Evolutionary conservation across 2,329 filamentous ascomycete species (phyloP), one percentile per base, ranked within the genome.

Genomic region (Fusarium praegraminearum): DNA sequence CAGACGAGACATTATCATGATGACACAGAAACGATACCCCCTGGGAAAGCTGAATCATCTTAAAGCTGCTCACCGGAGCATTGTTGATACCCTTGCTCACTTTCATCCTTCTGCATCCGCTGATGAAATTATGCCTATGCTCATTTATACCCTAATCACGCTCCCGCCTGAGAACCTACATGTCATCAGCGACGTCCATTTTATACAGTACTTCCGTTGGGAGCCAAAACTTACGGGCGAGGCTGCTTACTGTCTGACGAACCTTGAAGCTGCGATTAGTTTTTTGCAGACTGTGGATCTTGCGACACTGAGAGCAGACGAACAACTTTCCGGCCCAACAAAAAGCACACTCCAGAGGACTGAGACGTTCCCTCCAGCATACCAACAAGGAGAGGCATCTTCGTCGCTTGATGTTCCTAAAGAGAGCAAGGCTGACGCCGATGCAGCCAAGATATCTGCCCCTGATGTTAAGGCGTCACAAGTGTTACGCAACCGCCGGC

Each of bases 201-300:
- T 98, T 78, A 94, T 98, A 71, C 94, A 98, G 77, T 85, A 92
- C 66, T 99, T 99, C 78, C 89, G 96, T 58, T 93, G 93, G 78
- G 89, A 93, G 54, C 90, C 85, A 69, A 97, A 95, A 75, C 87
- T 98, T 38, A 93, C 97, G 60, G 96, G 96, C 18, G 96, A 99
- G 80, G 92, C 94, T 15, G 94, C 96, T 1, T 99, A 99, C 79
- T 98, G 96, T 76, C 84, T 99, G 60, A 98, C 97, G 41, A 99
- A 97, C 72, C 86, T 99, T 2, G 96, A 99, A 80, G 96, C 96
- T 20, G 92, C 95, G 61, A 93, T 98, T 58, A 94, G 92, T 54
- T 99, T 99, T 76, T 83, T 99, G 16, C 93, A 98, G 76, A 98
- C 94, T 1, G 96, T 99, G 30, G 96, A 99, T 78, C 85, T 99